Conservation (phyloP, 306 rosid genomes). For the Luffa aegyptiaca region DNA sequence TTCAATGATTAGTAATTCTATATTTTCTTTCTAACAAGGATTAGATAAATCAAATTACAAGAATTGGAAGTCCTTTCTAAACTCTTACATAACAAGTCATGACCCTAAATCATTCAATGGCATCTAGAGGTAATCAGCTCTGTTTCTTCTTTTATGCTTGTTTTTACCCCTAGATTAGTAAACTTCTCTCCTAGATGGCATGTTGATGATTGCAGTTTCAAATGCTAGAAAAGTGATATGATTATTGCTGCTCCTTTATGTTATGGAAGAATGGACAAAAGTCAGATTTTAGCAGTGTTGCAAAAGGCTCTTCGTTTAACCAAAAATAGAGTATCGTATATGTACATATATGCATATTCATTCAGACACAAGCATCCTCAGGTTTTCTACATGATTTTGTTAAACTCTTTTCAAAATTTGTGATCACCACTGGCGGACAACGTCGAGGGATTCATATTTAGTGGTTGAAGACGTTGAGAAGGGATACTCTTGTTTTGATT, state of each 20-base stretch:
- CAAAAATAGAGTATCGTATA: not conserved
- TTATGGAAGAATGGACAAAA: not conserved
- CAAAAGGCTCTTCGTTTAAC: not conserved
- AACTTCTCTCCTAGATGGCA: not conserved
- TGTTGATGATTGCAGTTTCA: not conserved
- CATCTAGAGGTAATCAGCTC: not conserved
- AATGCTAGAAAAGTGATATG: not conserved
- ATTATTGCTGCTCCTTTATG: not conserved
- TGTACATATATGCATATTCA: not conserved
- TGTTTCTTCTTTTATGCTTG: not conserved
- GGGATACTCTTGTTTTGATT: conserved; percentile 19
- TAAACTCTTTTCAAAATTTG: not conserved
- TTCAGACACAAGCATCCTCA: not conserved
- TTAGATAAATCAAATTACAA: too few species aligned
- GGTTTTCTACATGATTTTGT: not conserved
- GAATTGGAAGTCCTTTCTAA: not conserved
- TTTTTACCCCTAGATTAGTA: not conserved
- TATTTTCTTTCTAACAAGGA: too few species aligned
- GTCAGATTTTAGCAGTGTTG: not conserved
- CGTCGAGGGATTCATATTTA: not conserved
- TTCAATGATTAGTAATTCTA: not conserved
- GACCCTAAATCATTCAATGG: not conserved
- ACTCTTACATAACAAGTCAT: not conserved
- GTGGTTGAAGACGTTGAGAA: conserved; percentile 28
- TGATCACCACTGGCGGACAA: too few species aligned